A percentile compares a stretch with the other conserved stretches of the same genome.
These are phyloP conservation scores for Colletotrichum lupini DNA, from an alignment of 2,329 filamentous ascomycete species.

Conservation along the genomic window DNA sequence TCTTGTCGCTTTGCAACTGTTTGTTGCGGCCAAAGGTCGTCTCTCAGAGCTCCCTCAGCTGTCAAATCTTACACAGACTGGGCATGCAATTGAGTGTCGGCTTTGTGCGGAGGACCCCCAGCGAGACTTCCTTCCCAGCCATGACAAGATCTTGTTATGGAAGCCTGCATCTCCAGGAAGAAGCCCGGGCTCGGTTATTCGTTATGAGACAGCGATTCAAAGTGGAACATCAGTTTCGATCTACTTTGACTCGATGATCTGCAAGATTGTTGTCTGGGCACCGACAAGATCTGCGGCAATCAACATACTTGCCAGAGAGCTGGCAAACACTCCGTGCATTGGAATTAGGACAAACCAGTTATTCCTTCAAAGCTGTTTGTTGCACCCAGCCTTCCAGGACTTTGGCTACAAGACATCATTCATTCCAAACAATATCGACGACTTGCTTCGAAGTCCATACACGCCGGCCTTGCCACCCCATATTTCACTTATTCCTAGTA, in stretches of 20 bases:
- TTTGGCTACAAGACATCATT: too few relatives aligned
- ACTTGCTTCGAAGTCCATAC: too few relatives aligned
- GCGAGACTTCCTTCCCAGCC: slow-evolving; percentile 28
- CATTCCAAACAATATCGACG: too few relatives aligned
- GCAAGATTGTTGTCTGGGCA: slow-evolving; percentile 55
- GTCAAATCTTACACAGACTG: slow-evolving; percentile 38
- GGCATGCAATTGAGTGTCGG: slow-evolving; percentile 53
- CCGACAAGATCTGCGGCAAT: slow-evolving; percentile 30
- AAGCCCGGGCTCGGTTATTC: slow-evolving; percentile 40
- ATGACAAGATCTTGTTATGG: slow-evolving; percentile 46
- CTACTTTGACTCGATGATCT: slow-evolving; percentile 57
- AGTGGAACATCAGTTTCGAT: slow-evolving; percentile 47
- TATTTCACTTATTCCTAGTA: too few relatives aligned
- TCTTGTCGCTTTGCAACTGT: slow-evolving; percentile 16
- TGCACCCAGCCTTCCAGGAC: too few relatives aligned
- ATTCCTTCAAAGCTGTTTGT: too few relatives aligned
- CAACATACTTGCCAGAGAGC: not conserved
- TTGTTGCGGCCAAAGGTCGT: slow-evolving; percentile 12
- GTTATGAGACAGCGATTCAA: slow-evolving; percentile 54
- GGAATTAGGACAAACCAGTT: too few relatives aligned
- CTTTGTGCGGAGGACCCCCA: slow-evolving; percentile 53
- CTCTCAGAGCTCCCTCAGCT: slow-evolving; percentile 10
- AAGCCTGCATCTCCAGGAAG: not conserved
- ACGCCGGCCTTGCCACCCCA: too few relatives aligned
- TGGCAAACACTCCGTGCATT: too few relatives aligned